Conservation (phyloP, 345 rosid genomes). For the Brassica incana region DNA sequence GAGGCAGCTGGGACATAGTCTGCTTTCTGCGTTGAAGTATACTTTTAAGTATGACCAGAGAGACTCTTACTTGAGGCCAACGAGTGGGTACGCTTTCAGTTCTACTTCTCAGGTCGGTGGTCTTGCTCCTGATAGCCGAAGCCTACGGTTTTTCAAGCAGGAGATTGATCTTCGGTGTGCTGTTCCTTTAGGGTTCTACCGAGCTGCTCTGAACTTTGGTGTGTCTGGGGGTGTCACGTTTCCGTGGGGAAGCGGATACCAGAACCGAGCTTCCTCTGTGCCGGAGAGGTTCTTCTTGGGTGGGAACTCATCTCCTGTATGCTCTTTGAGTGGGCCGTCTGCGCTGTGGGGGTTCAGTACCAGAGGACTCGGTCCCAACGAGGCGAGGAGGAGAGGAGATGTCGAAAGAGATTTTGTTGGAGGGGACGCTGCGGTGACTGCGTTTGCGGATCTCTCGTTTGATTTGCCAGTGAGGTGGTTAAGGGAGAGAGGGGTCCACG, state of each 20-base stretch:
- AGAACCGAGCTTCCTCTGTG: conserved; percentile 52
- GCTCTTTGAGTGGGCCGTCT: conserved; percentile 74
- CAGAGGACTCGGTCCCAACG: conserved; percentile 83
- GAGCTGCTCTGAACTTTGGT: conserved; percentile 77
- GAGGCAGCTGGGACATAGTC: conserved; percentile 88
- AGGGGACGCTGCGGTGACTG: conserved; percentile 86
- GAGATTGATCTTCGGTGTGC: conserved; percentile 82
- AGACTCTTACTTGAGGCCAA: conserved; percentile 78
- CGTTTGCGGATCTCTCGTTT: conserved; percentile 90
- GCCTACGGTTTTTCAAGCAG: conserved; percentile 85
- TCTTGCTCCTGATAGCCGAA: conserved; percentile 81
- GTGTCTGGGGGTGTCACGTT: conserved; percentile 66
- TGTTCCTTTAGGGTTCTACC: conserved; percentile 73
- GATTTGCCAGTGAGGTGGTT: conserved; percentile 82
- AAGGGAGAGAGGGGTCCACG: conserved; percentile 84
- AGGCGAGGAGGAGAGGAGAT: conserved; percentile 57
- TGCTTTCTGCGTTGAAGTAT: conserved; percentile 79
- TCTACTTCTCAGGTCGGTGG: conserved; percentile 82
- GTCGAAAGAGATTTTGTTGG: conserved; percentile 75
- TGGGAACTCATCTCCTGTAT: conserved; percentile 81
- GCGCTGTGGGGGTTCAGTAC: conserved; percentile 80
- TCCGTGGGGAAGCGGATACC: conserved; percentile 78
- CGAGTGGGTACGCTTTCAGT: conserved; percentile 75
- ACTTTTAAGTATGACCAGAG: conserved; percentile 72
- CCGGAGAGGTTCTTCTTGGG: conserved; percentile 94